phyloP scores from a whole-genome alignment of 768 basidiomycete genomes.

The Kwoniella pini region DNA sequence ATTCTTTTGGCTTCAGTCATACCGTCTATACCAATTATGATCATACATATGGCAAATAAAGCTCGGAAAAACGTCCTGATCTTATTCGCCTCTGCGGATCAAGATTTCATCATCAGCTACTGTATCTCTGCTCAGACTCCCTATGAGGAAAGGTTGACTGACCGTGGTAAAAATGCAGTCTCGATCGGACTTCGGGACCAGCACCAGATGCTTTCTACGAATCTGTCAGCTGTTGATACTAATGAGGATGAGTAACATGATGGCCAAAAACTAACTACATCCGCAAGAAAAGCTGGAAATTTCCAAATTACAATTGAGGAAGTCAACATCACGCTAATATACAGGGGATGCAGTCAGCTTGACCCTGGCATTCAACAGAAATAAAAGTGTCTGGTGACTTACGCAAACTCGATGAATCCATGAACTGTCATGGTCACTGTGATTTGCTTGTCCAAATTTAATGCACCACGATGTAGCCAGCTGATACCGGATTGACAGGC shows the following conservation, averaged over 20 bases:
- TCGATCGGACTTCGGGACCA: constrained; percentile 38
- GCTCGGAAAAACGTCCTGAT: constrained; percentile 39
- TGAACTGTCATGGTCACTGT: constrained; percentile 16
- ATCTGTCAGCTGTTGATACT: background rate
- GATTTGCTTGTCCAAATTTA: constrained; percentile 20
- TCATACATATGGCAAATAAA: constrained; percentile 20
- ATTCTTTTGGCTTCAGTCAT: constrained; percentile 24
- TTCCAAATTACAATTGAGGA: constrained; percentile 30
- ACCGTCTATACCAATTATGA: constrained; percentile 35
- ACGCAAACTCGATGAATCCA: constrained; percentile 33
- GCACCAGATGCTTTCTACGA: constrained; percentile 38
- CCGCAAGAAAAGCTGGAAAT: constrained; percentile 38
- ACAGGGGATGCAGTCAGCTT: background rate
- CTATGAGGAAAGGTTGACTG: background rate
- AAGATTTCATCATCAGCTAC: background rate
- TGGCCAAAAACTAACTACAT: constrained; percentile 26
- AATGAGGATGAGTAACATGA: background rate
- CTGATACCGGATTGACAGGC: constrained; percentile 9
- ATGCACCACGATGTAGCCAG: constrained; percentile 17
- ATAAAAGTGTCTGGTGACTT: constrained; percentile 13
- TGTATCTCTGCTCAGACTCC: too few species aligned
- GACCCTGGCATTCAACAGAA: too few species aligned
- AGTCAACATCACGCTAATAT: constrained; percentile 19
- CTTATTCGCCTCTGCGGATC: constrained; percentile 32
- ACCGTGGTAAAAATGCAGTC: constrained; percentile 43